Conservation (phyloP, 2,329 filamentous ascomycete genomes). For the Talaromyces sp. region DNA sequence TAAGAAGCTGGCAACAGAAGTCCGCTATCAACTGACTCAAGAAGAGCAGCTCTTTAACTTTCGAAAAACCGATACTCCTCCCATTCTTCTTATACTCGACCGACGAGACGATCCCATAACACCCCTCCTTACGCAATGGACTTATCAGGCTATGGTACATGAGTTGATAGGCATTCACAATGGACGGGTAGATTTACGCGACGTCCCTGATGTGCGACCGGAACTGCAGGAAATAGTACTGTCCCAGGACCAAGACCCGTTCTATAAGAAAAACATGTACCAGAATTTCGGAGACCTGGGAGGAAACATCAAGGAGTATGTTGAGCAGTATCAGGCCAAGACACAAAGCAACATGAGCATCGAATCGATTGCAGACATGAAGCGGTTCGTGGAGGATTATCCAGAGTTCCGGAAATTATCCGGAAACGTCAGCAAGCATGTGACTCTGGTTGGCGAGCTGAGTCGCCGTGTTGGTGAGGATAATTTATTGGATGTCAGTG, state of each 20-base stretch:
- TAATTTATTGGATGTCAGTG: conserved; percentile 88
- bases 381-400: conserved; percentile 97
- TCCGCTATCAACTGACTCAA: conserved; percentile 87
- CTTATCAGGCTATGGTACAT: conserved; percentile 99
- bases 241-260: conserved; percentile 94
- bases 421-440: conserved; percentile 97
- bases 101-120: conserved; percentile 92
- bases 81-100: conserved; percentile 85
- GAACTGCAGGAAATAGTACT: conserved; percentile 92
- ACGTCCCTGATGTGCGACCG: conserved; percentile 75
- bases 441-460: conserved; percentile 89
- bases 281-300: conserved; percentile 94
- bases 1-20: conserved; percentile 88
- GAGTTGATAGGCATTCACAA: conserved; percentile 91
- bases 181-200: conserved; percentile 82
- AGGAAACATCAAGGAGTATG: conserved; percentile 96
- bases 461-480: conserved; percentile 82
- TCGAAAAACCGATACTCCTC: conserved; percentile 86
- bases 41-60: conserved; percentile 98
- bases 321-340: conserved; percentile 95
- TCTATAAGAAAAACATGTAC: conserved; percentile 99
- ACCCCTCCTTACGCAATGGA: conserved; percentile 93
- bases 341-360: conserved; percentile 96
- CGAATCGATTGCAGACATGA: conserved; percentile 97
- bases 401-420: conserved; percentile 96